A percentile compares a stretch with the other conserved stretches of the same genome.
Evolutionary conservation across 2,329 filamentous ascomycete species (phyloP).

Genomic region (Pseudogymnoascus sp.): DNA sequence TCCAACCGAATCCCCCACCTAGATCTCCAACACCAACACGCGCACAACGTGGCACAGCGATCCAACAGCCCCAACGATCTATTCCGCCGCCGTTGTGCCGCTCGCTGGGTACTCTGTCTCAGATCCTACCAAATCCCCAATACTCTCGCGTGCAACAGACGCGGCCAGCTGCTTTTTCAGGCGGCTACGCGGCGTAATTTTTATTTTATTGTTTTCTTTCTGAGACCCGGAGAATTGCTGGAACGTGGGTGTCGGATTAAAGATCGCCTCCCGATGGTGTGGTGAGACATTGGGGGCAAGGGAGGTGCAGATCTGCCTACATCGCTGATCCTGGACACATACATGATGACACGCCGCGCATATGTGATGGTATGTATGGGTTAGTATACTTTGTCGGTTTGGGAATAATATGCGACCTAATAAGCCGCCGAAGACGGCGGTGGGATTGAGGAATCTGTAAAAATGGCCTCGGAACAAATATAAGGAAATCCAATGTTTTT

Average conservation of each 20-base stretch:
- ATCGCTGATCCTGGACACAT: not conserved
- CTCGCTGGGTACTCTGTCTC: no score
- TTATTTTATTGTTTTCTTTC: not conserved
- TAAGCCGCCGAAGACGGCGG: not conserved
- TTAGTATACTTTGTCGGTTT: not conserved
- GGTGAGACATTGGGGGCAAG: not conserved
- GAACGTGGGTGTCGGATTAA: not conserved
- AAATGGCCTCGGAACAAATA: not conserved
- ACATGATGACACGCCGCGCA: not conserved
- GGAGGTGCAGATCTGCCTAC: not conserved
- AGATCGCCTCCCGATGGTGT: not conserved
- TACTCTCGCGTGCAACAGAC: not conserved
- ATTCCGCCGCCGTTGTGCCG: not conserved
- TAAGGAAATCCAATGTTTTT: not conserved
- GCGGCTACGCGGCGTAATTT: no score
- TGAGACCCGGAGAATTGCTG: not conserved
- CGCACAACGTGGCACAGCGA: not conserved
- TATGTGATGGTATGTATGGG: not conserved
- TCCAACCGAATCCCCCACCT: not conserved
- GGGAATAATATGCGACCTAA: not conserved
- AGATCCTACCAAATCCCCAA: no score
- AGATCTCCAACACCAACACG: not conserved
- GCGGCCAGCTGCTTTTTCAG: not conserved
- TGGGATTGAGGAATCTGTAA: not conserved
- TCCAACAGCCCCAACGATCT: not conserved